Evolutionary conservation across 2,329 filamentous ascomycete species (phyloP).

Genomic region (Diplocarpon mali): DNA sequence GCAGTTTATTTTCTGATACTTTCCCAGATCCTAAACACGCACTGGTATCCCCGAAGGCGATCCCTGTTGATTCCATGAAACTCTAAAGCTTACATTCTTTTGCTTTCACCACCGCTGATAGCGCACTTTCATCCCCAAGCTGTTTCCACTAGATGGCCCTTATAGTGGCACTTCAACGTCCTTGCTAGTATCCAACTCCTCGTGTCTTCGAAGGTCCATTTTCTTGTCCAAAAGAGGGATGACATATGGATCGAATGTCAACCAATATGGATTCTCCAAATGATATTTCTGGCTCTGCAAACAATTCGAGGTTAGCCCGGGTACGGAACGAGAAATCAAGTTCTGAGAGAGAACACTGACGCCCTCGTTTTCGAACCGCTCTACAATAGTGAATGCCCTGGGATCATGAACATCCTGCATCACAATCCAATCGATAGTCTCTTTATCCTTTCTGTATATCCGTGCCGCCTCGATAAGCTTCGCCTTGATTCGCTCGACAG

Average conservation of each 20-base stretch:
- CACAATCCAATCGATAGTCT: conserved; percentile 61
- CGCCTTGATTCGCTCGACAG: conserved; percentile 54
- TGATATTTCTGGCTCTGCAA: conserved; percentile 47
- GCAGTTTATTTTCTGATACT: too few relatives aligned
- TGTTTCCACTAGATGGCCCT: not conserved
- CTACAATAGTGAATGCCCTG: conserved; percentile 63
- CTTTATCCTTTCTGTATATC: conserved; percentile 60
- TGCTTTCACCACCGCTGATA: too few relatives aligned
- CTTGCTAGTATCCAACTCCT: conserved; percentile 52
- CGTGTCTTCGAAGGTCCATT: conserved; percentile 58
- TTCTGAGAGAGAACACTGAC: conserved; percentile 30
- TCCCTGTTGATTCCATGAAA: too few relatives aligned
- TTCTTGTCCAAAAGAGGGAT: conserved; percentile 53
- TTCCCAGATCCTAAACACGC: too few relatives aligned
- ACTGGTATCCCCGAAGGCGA: too few relatives aligned
- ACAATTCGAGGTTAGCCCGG: conserved; percentile 11
- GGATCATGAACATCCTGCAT: conserved; percentile 64
- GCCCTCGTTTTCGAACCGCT: conserved; percentile 57
- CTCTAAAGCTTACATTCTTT: too few relatives aligned
- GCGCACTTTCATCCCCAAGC: not conserved
- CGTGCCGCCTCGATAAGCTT: conserved; percentile 67
- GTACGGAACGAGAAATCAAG: not conserved
- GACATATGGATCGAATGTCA: conserved; percentile 67
- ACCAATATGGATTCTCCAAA: conserved; percentile 35
- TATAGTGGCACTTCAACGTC: conserved; percentile 33